Conservation (phyloP, 345 rosid species). For the Adansonia digitata region DNA sequence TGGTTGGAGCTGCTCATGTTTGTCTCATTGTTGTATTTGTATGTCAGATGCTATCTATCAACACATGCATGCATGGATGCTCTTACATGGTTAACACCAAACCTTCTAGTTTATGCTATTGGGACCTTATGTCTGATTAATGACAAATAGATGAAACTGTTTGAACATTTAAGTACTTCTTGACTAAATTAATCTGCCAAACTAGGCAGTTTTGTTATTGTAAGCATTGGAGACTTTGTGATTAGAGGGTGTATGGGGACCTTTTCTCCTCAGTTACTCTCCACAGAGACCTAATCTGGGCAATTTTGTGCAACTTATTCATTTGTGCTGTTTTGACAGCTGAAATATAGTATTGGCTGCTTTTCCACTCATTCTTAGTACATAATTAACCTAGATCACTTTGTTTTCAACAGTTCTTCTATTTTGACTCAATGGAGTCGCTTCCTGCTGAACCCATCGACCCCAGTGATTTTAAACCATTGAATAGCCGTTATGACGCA, state of each 20-base stretch:
- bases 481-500: conserved; percentile 5
- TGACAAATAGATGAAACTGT: background rate
- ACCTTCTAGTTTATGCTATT: background rate
- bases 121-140: background rate
- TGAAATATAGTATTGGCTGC: background rate
- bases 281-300: background rate
- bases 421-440: conserved; percentile 7
- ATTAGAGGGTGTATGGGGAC: background rate
- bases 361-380: background rate
- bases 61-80: background rate
- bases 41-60: background rate
- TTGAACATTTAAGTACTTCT: background rate
- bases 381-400: background rate
- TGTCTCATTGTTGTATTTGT: background rate
- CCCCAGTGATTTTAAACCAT: conserved; percentile 7
- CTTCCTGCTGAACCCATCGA: conserved; percentile 2
- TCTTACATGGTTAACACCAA: background rate
- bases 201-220: background rate
- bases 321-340: background rate
- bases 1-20: background rate
- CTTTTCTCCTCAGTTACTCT: background rate
- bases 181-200: background rate
- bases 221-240: background rate
- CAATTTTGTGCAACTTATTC: background rate
- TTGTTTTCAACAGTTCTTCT: conserved; percentile 6